Evolutionary conservation across 306 rosid species (phyloP).

Genomic region (Quercus variabilis): DNA sequence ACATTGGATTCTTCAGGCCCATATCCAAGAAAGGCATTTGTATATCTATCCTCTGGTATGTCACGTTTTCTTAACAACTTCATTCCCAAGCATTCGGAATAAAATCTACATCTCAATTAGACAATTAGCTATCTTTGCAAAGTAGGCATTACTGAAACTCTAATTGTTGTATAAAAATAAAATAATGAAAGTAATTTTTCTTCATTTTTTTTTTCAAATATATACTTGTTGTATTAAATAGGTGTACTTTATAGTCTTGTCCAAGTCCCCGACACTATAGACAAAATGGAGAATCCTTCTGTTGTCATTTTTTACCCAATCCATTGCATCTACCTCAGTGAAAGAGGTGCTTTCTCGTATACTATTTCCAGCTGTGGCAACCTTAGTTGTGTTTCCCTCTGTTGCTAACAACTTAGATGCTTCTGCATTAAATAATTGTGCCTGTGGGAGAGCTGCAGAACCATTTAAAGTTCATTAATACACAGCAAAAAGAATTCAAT

Average conservation of each 20-base stretch:
- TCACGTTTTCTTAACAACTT: constrained; percentile 77
- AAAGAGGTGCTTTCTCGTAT: constrained; percentile 49
- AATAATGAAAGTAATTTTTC: too few relatives aligned
- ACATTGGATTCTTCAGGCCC: constrained; percentile 90
- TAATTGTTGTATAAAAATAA: neutral
- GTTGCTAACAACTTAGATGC: constrained; percentile 50
- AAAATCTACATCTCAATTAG: constrained; percentile 51
- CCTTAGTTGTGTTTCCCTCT: constrained; percentile 31
- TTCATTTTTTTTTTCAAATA: too few relatives aligned
- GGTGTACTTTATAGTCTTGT: constrained; percentile 73
- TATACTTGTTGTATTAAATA: neutral
- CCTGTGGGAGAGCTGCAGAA: constrained; percentile 45
- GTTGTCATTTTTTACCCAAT: constrained; percentile 78
- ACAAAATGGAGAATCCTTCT: constrained; percentile 79
- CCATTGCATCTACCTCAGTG: constrained; percentile 56
- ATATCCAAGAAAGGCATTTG: constrained; percentile 83
- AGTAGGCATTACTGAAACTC: too few relatives aligned
- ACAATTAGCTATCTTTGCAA: too few relatives aligned
- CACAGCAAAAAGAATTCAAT: too few relatives aligned
- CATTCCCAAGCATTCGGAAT: constrained; percentile 82
- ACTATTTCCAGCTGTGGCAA: constrained; percentile 42
- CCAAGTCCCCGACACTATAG: constrained; percentile 84
- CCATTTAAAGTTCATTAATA: constrained; percentile 21
- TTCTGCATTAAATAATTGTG: constrained; percentile 46
- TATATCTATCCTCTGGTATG: constrained; percentile 79